Base-by-base conservation (phyloP, 2,329 filamentous ascomycete genomes). In the Xylaria sp. region DNA sequence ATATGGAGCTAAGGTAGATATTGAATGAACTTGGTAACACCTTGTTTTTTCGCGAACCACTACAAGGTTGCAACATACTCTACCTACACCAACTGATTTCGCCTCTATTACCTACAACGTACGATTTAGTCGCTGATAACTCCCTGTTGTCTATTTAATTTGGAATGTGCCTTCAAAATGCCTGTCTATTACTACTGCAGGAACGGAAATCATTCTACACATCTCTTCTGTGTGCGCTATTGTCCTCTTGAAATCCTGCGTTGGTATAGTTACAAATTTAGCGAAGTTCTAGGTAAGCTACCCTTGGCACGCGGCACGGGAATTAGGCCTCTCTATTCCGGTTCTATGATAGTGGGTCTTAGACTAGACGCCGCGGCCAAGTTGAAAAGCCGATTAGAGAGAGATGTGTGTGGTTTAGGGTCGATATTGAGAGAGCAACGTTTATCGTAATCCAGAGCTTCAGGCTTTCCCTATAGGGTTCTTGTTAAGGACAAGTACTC, bases 101-200 rank as follows among this genome's bases (percentile, higher is more conserved):
- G 47, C 55, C 32, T 61, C 35, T 47, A 35, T 54, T 66, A 44
- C 54, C 29, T 57, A 42, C 47, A 64, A 54, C 55, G 35, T 61
- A 58, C 40, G 57, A 61, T 54, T 59, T 37, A 68, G 9, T 2
- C 18, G 50, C 18, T 1, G 16, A 3, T n/a, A 61, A 40, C 23
- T 37, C 57, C 23, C n/a, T 48, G 12, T 23, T 53, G 13, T 59
- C 53, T 40, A n/a, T 48, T 27, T 40, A 23, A 68, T 68, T 60
- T 70, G 68, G 61, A 68, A 68, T 68, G 65, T 59, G 44, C 54
- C 44, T 21, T 47, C 37, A n/a, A 50, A 23, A 62, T 65, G 65
- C 68, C 55, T 62, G 53, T 50, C 42, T 63, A 58, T 60, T 59
- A 65, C 62, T 64, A 64, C 44, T 64, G 35, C 35, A 18, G 63